Evolutionary conservation across 2,329 filamentous ascomycete genomes (phyloP), one percentile per base, ranked within the genome.

Genomic region (Pseudogymnoascus sp.): DNA sequence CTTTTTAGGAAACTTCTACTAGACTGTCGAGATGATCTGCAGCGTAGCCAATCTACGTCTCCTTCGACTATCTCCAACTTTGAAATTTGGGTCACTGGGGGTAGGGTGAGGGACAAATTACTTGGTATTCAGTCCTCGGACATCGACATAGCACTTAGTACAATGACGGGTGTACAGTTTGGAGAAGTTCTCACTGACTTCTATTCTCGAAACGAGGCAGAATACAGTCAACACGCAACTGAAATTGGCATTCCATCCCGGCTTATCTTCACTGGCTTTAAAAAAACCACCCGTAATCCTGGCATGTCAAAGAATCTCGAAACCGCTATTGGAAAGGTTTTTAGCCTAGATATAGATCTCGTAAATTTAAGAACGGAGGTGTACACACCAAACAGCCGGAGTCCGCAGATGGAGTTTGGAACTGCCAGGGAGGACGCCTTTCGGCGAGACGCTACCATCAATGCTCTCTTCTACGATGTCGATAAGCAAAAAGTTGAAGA

Each of bases 401-500:
- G 95, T 69, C 93, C 93, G 0, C 82, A 90, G 69, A 88, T 96
- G 81, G 90, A 96, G 73, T 96, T 96, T 73, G 93, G 92, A 5
- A 96, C 91, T 0, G 87, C 92, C 0, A 82, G 89, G 72, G 90
- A 96, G 75, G 92, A 97, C 74, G 92, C 92, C 1, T 73, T 90
- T 68, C 86, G 92, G n/a, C 85, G 92, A 51, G 92, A 97, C 77
- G 92, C 92, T n/a, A 96, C 91, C 0, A 85, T 96, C 67, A 97
- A 97, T 72, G 91, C 93, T 23, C 83, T 97, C 68, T 96, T 96
- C 76, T 96, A 93, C 79, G 96, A 96, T 69, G 77, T 97, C 36
- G 86, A 92, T 71, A 91, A 87, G 0, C 81, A 83, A 16, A 71
- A 81, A 65, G 82, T 96, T 40, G 92, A 96, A 73, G 93, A 97